Percentiles rank a stretch among this genome's conserved stretches.
phyloP scores from a whole-genome alignment of 768 basidiomycete species.

The Lentinula sp. region DNA sequence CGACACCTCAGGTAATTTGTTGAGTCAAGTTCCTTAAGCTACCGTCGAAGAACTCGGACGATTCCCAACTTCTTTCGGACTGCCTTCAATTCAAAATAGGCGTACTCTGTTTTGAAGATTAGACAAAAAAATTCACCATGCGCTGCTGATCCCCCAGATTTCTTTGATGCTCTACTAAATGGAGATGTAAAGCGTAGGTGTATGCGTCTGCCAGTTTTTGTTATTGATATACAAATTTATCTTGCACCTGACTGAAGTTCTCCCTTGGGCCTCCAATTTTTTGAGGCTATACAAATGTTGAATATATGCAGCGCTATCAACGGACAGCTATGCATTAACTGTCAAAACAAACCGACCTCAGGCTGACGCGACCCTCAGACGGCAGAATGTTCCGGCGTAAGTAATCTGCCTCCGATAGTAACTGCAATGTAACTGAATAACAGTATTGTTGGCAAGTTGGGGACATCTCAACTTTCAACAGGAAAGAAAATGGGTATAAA shows the following conservation, averaged over 20 bases:
- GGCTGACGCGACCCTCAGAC: background rate
- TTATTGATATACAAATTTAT: no score
- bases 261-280: no score
- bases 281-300: background rate
- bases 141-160: background rate
- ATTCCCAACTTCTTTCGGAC: background rate
- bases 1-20: no score
- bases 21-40: no score
- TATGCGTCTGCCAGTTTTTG: no score
- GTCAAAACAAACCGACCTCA: background rate
- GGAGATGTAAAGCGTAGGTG: no score
- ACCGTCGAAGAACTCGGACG: background rate
- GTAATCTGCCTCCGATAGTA: background rate
- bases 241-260: no score
- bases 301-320: background rate
- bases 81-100: background rate
- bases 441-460: background rate
- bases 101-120: background rate
- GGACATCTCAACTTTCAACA: background rate
- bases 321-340: background rate
- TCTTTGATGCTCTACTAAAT: background rate
- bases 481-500: background rate
- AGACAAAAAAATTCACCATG: background rate
- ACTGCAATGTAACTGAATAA: background rate
- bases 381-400: background rate